Base-by-base conservation (phyloP, 352 stramenopile species). In the Globisporangium mamillatum region DNA sequence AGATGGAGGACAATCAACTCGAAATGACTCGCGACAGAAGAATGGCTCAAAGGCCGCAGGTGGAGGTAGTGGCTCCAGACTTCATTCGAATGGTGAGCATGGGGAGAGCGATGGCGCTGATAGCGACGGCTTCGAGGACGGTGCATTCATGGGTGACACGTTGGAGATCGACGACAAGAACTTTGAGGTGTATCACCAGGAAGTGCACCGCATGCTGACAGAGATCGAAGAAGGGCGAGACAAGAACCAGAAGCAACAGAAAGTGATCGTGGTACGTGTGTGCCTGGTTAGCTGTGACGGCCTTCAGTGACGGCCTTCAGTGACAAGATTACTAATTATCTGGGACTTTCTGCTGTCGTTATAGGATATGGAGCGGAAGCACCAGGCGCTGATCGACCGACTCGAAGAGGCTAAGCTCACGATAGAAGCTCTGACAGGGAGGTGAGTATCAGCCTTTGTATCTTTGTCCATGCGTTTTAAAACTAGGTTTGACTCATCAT, bases 321-420 rank as follows among this genome's bases (percentile, higher is more conserved):
- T 34, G 24, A 18, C 60, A n/a, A 44, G 3, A 14, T 7, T 61
- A 32, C n/a, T 50, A 50, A 50, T 10, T 34, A 20, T 7, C 22
- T 27, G 36, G 20, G 8, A 10, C 14, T 4, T 54, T 44, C 9
- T 41, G 6, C 4, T 56, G 48, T 25, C 41, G 32, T 18, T 2
- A 20, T 29, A 93, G 82, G 85, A 92, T 46, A 69, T 92, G 20
- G 85, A 93, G 53, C 74, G 81, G 8, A 92, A 90, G 69, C 85
- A 93, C 53, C 75, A 87, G 54, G 70, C 66, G 4, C 70, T 93
- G 16, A 69, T 76, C 0, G 79, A 89, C 67, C 79, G 79, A 14
- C 71, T 93, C 20, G 83, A 93, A 64, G 83, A 93, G 38, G 79
- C 82, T 14, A 92, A 89, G 55, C 55, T 89, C 9, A 83, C 79